Percentiles rank a stretch among this genome's conserved stretches.
These are phyloP conservation scores for Cryptococcus hybrid DNA, from an alignment of 1,284 basidiomycete species.

Conservation along the genomic window DNA sequence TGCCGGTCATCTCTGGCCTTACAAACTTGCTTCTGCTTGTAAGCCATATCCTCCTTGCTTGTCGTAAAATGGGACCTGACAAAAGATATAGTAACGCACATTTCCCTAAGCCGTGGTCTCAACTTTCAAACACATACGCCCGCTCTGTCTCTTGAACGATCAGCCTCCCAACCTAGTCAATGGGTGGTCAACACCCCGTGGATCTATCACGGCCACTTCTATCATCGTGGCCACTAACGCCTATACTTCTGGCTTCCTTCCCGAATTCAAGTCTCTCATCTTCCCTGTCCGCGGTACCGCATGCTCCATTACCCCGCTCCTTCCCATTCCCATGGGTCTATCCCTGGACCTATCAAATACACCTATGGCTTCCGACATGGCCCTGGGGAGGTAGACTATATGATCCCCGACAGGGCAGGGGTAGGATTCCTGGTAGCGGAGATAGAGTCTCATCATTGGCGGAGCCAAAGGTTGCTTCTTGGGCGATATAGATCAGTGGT, in stretches of 20 bases:
- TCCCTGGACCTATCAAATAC: constrained; percentile 22
- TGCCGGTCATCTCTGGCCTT: constrained; percentile 33
- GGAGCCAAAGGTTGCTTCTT: constrained; percentile 27
- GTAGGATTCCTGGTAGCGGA: constrained; percentile 19
- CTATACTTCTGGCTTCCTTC: constrained; percentile 27
- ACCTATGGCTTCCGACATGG: constrained; percentile 27
- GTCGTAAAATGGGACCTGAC: not conserved
- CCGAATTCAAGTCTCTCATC: constrained; percentile 28
- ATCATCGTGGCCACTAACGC: constrained; percentile 36
- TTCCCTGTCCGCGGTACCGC: constrained; percentile 30
- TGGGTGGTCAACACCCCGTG: constrained; percentile 32
- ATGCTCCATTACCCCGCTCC: constrained; percentile 25
- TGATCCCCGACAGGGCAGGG: constrained; percentile 30
- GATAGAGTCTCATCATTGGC: constrained; percentile 28
- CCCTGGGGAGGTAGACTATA: constrained; percentile 29
- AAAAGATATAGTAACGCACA: constrained; percentile 14
- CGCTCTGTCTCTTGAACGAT: constrained; percentile 8
- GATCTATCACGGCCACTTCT: constrained; percentile 17
- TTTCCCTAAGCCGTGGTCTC: constrained; percentile 16
- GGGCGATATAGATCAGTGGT: constrained; percentile 20
- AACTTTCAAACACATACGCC: constrained; percentile 31
- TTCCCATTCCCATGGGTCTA: constrained; percentile 12
- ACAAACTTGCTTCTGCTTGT: constrained; percentile 29
- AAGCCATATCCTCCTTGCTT: constrained; percentile 3
- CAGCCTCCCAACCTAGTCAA: not conserved